phyloP scores from a whole-genome alignment of 805 yeast species.

The Wickerhamiella alocasiicola region DNA sequence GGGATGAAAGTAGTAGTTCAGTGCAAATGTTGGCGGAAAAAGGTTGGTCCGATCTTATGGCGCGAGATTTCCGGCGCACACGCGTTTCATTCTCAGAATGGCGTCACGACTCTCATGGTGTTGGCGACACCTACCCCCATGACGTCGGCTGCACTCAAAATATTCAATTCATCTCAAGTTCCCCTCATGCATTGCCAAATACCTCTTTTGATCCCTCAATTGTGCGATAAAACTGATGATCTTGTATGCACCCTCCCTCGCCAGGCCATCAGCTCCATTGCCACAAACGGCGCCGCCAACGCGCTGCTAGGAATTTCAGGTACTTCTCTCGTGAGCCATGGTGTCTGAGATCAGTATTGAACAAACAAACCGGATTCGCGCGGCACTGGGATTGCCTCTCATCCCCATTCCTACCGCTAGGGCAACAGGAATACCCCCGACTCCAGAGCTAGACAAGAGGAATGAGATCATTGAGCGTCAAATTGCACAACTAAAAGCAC shows the following conservation, averaged over 20 bases:
- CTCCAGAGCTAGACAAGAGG: too few species aligned
- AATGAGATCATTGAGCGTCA: too few species aligned
- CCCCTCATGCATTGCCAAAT: slow-evolving; percentile 14
- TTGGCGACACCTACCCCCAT: slow-evolving; percentile 13
- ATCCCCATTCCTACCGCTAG: slow-evolving; percentile 3
- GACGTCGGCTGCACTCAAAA: slow-evolving; percentile 10
- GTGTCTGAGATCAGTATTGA: slow-evolving; percentile 9
- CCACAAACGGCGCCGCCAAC: slow-evolving; percentile 11
- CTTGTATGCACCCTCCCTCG: background rate
- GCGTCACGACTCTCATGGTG: slow-evolving; percentile 8
- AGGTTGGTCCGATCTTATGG: slow-evolving; percentile 12
- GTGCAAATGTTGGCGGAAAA: slow-evolving; percentile 14
- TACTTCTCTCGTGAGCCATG: too few species aligned
- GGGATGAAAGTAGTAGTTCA: slow-evolving; percentile 12
- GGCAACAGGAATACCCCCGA: too few species aligned
- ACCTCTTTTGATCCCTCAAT: background rate
- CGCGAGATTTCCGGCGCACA: slow-evolving; percentile 14
- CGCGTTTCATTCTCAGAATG: background rate
- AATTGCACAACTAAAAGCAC: too few species aligned
- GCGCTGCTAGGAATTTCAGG: background rate
- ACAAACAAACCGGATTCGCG: slow-evolving; percentile 10
- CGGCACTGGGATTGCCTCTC: slow-evolving; percentile 6
- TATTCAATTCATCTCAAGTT: slow-evolving; percentile 3
- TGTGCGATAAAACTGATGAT: background rate
- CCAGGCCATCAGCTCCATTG: background rate